These are phyloP conservation scores for Diaporthe sp. DNA, from an alignment of 2,329 filamentous ascomycete species.

Conservation along the genomic window DNA sequence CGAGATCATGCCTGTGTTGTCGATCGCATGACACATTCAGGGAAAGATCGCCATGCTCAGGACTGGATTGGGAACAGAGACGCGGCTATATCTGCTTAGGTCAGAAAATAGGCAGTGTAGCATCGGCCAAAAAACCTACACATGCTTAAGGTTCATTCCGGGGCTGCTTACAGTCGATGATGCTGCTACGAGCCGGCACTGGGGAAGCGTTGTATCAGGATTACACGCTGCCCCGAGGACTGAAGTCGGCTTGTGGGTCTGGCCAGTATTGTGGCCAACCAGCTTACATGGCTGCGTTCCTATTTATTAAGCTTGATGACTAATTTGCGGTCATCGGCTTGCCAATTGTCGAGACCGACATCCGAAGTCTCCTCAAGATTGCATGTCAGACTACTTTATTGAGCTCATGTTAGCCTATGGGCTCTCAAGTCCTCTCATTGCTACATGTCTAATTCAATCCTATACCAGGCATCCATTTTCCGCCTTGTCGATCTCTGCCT, in stretches of 20 bases:
- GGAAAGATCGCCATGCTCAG: neutral
- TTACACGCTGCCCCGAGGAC: neutral
- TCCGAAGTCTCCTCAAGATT: neutral
- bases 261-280: neutral
- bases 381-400: neutral
- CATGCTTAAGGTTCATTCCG: neutral
- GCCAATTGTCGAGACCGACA: neutral
- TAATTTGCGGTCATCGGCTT: neutral
- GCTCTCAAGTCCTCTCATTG: neutral
- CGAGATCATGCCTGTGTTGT: neutral
- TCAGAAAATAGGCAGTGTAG: slow-evolving; percentile 12
- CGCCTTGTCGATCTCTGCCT: neutral
- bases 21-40: neutral
- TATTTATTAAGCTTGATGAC: neutral
- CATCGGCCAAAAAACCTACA: neutral
- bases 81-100: neutral
- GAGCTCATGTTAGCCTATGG: neutral
- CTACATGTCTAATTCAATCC: no score
- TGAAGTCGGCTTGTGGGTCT: slow-evolving; percentile 4
- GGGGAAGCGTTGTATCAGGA: neutral
- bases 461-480: neutral
- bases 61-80: neutral
- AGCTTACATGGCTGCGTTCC: neutral
- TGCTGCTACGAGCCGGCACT: neutral
- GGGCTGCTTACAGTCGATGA: neutral